Conservation (phyloP, 2,329 filamentous ascomycete species). For the Talaromyces sp. region DNA sequence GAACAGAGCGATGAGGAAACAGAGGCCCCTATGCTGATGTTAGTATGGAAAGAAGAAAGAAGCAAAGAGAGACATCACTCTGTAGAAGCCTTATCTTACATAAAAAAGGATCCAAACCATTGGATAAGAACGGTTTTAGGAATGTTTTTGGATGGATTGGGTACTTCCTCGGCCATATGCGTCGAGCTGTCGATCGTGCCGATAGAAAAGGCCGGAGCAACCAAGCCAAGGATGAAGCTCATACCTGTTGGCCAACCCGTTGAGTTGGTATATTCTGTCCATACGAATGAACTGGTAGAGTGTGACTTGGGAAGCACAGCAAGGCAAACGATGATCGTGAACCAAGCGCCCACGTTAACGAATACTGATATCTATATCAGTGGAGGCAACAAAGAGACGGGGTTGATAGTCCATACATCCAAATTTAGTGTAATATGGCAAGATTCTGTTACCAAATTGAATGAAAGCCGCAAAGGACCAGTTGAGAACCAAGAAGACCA, state of each 20-base stretch:
- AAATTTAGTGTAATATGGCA: conserved; percentile 10
- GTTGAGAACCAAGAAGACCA: conserved; percentile 11
- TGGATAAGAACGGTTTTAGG: conserved; percentile 8
- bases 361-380: conserved; percentile 1
- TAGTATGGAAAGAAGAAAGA: neutral
- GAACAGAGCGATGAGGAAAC: conserved; percentile 7
- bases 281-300: conserved; percentile 8
- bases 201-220: conserved; percentile 9
- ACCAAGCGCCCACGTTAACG: conserved; percentile 9
- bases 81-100: neutral
- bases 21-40: conserved; percentile 1
- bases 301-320: conserved; percentile 7
- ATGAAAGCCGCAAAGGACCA: conserved; percentile 10
- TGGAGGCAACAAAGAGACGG: neutral
- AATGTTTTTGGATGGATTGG: conserved; percentile 11
- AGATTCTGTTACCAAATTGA: conserved; percentile 11
- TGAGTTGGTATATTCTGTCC: conserved; percentile 8
- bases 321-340: conserved; percentile 5
- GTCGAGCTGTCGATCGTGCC: conserved; percentile 13
- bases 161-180: conserved; percentile 11
- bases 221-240: conserved; percentile 7
- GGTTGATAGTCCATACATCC: neutral
- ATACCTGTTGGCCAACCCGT: conserved; percentile 10
- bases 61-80: neutral
- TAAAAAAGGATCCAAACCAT: conserved; percentile 9